These are phyloP conservation scores for Trichosporon sp. DNA, from an alignment of 1,284 basidiomycete genomes.

Conservation along the genomic window DNA sequence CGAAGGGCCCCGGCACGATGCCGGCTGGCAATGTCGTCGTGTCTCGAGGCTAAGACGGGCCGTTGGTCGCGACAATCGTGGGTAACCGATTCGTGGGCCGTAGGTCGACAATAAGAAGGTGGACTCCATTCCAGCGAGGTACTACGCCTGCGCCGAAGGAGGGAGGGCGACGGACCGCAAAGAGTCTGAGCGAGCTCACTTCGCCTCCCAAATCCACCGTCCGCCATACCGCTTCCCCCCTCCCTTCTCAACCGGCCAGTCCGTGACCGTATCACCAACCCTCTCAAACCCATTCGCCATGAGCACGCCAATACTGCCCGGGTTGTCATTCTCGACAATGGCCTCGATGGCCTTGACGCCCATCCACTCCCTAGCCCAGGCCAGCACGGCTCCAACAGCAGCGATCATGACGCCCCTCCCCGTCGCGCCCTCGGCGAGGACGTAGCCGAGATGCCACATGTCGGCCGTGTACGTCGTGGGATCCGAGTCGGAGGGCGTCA, in stretches of 20 bases:
- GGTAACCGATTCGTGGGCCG: too few relatives aligned
- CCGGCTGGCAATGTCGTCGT: too few relatives aligned
- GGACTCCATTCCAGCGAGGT: too few relatives aligned
- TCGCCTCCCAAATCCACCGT: background rate
- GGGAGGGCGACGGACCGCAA: too few relatives aligned
- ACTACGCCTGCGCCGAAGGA: too few relatives aligned
- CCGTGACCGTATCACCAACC: constrained; percentile 19
- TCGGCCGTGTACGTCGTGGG: background rate
- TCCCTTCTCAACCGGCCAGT: constrained; percentile 39
- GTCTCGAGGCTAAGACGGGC: too few relatives aligned
- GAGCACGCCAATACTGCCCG: constrained; percentile 22
- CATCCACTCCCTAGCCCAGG: constrained; percentile 27
- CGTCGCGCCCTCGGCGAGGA: constrained; percentile 27
- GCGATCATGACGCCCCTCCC: constrained; percentile 31
- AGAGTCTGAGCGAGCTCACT: too few relatives aligned
- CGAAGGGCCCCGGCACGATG: too few relatives aligned
- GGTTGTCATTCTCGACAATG: constrained; percentile 30
- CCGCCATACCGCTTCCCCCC: constrained; percentile 26
- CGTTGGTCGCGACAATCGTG: too few relatives aligned
- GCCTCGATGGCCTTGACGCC: constrained; percentile 24
- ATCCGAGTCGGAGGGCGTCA: constrained; percentile 15
- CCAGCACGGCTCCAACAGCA: constrained; percentile 24
- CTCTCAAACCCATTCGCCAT: constrained; percentile 30
- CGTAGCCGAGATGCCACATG: constrained; percentile 32
- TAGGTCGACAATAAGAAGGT: too few relatives aligned